A percentile compares a stretch with the other conserved stretches of the same genome.
Conservation (phyloP, 1,284 basidiomycete species). For the Athelia psychrophila region DNA sequence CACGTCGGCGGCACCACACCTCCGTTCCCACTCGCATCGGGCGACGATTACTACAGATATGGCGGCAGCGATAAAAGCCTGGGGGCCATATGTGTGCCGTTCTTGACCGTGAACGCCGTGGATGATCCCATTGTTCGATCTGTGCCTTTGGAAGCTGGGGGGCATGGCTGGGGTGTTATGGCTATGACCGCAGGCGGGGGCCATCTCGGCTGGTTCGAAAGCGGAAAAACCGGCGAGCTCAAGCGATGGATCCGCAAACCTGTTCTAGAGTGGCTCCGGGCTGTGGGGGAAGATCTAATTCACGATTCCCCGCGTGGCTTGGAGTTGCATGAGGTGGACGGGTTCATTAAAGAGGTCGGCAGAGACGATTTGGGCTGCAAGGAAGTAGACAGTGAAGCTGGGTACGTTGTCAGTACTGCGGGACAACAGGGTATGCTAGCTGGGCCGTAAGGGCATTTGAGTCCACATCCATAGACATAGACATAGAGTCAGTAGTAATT, state of each 20-base stretch:
- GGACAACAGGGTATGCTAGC: slow-evolving; percentile 36
- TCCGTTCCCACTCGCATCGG: slow-evolving; percentile 76
- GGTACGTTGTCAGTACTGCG: slow-evolving; percentile 33
- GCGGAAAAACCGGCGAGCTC: slow-evolving; percentile 38
- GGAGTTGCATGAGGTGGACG: slow-evolving; percentile 46
- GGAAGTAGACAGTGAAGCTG: slow-evolving; percentile 31
- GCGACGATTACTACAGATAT: slow-evolving; percentile 83
- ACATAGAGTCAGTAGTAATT: background rate
- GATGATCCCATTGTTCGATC: slow-evolving; percentile 88
- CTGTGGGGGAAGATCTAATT: slow-evolving; percentile 53
- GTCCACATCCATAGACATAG: background rate
- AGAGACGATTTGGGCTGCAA: slow-evolving; percentile 44
- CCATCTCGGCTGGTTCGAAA: slow-evolving; percentile 94
- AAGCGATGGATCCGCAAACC: slow-evolving; percentile 73
- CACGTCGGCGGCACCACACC: slow-evolving; percentile 78
- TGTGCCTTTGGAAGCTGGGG: slow-evolving; percentile 56
- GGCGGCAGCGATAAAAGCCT: slow-evolving; percentile 56
- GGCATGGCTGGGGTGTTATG: slow-evolving; percentile 67
- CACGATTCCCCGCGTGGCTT: slow-evolving; percentile 26
- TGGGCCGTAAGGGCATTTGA: slow-evolving; percentile 30
- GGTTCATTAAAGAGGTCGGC: slow-evolving; percentile 57
- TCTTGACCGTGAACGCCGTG: slow-evolving; percentile 82
- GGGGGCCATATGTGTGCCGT: slow-evolving; percentile 59
- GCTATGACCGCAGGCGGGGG: slow-evolving; percentile 82
- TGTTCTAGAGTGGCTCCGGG: slow-evolving; percentile 71